Percentiles rank a stretch among this genome's conserved stretches.
phyloP scores from a whole-genome alignment of 306 rosid species.

The Castanopsis chinensis region DNA sequence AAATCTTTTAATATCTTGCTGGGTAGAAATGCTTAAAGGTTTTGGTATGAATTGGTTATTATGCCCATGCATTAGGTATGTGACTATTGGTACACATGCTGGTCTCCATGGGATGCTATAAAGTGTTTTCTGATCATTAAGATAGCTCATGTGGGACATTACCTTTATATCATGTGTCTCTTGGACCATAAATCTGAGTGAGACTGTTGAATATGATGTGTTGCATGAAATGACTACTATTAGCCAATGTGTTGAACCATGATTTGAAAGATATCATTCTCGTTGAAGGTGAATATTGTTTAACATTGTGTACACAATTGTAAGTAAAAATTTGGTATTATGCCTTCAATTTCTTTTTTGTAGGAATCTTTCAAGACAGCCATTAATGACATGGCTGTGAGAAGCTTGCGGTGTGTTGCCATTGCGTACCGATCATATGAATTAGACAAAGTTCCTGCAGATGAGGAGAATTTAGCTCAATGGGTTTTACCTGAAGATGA shows the following conservation, averaged over 20 bases:
- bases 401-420: conserved; percentile 91
- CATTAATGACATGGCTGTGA: conserved; percentile 84
- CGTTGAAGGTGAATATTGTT: background rate
- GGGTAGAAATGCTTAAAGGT: background rate
- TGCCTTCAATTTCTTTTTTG: conserved; percentile 13
- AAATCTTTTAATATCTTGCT: background rate
- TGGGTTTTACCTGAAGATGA: conserved; percentile 87
- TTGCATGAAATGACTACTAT: background rate
- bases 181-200: background rate
- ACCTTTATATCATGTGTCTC: background rate
- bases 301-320: background rate
- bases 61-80: background rate
- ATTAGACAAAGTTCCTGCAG: conserved; percentile 59
- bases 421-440: conserved; percentile 82
- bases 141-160: background rate
- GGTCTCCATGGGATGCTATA: background rate
- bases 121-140: background rate
- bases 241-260: background rate
- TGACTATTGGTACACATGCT: background rate
- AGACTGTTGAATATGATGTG: too few species aligned
- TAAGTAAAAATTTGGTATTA: background rate
- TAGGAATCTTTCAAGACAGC: conserved; percentile 64
- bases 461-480: conserved; percentile 56
- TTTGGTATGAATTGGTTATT: background rate
- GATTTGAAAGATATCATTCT: background rate